These are phyloP conservation scores for Larix kaempferi DNA, from an alignment of 75 land plant genomes.

Conservation along the genomic window DNA sequence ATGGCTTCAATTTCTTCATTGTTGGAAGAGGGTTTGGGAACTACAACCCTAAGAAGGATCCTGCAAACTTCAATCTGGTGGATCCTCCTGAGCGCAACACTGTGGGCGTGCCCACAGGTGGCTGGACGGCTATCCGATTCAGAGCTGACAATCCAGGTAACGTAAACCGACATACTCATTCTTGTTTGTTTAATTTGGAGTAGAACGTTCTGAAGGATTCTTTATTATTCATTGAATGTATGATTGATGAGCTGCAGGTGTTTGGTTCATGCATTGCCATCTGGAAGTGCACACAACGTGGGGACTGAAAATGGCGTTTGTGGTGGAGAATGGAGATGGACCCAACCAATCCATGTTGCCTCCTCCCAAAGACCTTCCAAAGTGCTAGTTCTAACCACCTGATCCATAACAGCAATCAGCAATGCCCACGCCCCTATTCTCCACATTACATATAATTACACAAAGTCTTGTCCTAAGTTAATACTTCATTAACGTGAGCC, in stretches of 20 bases:
- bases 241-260: conserved; percentile 19
- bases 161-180: too few relatives aligned
- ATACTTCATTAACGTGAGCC: too few relatives aligned
- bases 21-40: conserved; percentile 70
- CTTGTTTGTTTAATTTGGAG: too few relatives aligned
- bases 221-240: neutral
- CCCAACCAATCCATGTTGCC: conserved; percentile 12
- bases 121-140: conserved; percentile 77
- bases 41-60: conserved; percentile 47
- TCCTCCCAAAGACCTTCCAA: conserved; percentile 25
- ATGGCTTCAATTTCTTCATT: conserved; percentile 75
- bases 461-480: too few relatives aligned
- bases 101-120: conserved; percentile 65
- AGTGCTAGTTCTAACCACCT: neutral
- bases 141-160: conserved; percentile 84
- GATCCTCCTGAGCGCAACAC: conserved; percentile 83
- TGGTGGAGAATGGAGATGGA: conserved; percentile 27
- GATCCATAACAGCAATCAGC: too few relatives aligned
- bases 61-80: conserved; percentile 54
- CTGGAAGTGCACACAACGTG: conserved; percentile 33
- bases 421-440: too few relatives aligned
- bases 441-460: too few relatives aligned
- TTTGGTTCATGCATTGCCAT: conserved; percentile 45
- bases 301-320: conserved; percentile 37
- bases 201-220: neutral